Conservation (phyloP, 2,329 filamentous ascomycete genomes). For the Truncatella angustata region DNA sequence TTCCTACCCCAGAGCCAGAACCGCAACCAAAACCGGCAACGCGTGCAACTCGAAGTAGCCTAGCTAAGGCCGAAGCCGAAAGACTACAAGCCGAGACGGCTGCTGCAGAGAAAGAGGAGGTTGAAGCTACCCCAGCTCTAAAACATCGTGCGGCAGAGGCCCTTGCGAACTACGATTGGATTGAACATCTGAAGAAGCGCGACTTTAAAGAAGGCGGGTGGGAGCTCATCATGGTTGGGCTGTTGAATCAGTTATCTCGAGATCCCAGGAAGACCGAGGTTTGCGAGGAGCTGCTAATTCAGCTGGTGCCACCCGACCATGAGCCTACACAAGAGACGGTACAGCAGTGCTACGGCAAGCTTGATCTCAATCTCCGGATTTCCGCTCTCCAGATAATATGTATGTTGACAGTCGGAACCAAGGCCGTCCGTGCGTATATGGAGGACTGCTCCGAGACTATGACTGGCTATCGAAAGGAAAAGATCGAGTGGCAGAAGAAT, state of each 20-base stretch:
- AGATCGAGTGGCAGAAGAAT: conserved; percentile 86
- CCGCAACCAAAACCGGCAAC: conserved; percentile 61
- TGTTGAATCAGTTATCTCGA: conserved; percentile 81
- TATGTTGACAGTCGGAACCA: conserved; percentile 82
- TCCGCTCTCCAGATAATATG: conserved; percentile 81
- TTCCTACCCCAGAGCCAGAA: conserved; percentile 66
- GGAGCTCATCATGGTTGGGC: conserved; percentile 84
- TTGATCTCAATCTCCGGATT: conserved; percentile 82
- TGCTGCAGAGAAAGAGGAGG: conserved; percentile 46
- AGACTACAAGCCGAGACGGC: conserved; percentile 60
- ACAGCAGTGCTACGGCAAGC: conserved; percentile 65
- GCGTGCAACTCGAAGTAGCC: conserved; percentile 80
- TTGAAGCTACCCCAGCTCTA: conserved; percentile 41
- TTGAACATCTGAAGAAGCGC: conserved; percentile 76
- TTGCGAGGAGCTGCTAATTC: conserved; percentile 76
- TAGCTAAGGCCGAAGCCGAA: conserved; percentile 78
- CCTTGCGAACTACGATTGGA: conserved; percentile 74
- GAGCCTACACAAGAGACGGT: conserved; percentile 77
- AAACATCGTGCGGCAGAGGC: conserved; percentile 74
- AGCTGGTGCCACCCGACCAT: conserved; percentile 75
- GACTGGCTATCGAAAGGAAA: conserved; percentile 92
- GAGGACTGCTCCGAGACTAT: conserved; percentile 91
- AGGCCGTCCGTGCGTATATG: conserved; percentile 82
- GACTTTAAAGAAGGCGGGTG: conserved; percentile 88
- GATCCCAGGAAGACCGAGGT: conserved; percentile 65